Evolutionary conservation across 257 asterid species (phyloP), one percentile per base, ranked within the genome.

Genomic region (Solanum pinnatisectum): DNA sequence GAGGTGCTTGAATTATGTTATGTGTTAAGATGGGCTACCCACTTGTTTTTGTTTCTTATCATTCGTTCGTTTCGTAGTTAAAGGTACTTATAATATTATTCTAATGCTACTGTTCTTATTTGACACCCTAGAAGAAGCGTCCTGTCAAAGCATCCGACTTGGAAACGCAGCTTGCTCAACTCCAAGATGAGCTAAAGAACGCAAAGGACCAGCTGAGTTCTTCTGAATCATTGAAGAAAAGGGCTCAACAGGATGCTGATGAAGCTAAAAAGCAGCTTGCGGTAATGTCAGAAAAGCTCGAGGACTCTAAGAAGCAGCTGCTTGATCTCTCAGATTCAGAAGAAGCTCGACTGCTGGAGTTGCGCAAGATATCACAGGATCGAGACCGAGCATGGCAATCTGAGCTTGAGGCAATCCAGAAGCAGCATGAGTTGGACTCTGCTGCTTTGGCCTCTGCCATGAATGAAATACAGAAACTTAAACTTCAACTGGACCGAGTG

Each of bases 321-420:
- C 87, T 88, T 23, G 95, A 95, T 84, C 91, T 96, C 84, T 93
- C 95, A 11, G 96, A 94, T 65, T 93, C 95, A 1, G 99, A 97
- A 90, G 98, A 96, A 76, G 83, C 96, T 86, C 94, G 97, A 71
- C 87, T 95, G 72, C 96, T 94, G 46, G 99, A 97, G 84, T 83
- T 97, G 74, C 95, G 94, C 42, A 94, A 95, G 93, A 88, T 94
- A 89, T 96, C 99, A 36, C 98, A 95, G 87, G 98, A 95, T 77
- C 93, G 98, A 14, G 98, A 97, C 72, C 94, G 93, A 68, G 96
- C 84, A 59, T 95, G 98, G 98, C 93, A 94, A 87, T 93, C 96
- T 4, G 98, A 97, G 83, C 95, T 97, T 68, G 98, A 94, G 84
- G 95, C 98, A 65, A 89, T 94, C 42, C 95, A 91, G 89, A 93